Percentiles rank a stretch among this genome's conserved stretches.
Conservation (phyloP, 805 yeast species). For the Wickerhamiella kazuoi region DNA sequence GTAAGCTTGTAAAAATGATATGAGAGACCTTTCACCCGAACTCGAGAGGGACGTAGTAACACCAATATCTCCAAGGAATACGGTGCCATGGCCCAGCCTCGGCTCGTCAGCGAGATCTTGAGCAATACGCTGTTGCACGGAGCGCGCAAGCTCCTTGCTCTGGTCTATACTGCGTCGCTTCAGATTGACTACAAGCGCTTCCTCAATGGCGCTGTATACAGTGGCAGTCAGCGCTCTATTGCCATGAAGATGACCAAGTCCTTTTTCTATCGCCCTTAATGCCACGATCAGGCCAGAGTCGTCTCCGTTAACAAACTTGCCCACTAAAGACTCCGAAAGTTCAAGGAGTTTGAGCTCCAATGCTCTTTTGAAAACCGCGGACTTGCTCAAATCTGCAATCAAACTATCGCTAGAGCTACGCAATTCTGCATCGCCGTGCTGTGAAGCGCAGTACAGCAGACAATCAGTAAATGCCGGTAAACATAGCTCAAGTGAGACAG, state of each 20-base stretch:
- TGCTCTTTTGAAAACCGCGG: not conserved
- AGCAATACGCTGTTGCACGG: not conserved
- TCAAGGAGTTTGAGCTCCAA: not conserved
- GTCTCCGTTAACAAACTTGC: not conserved
- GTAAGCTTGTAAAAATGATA: conserved; percentile 2
- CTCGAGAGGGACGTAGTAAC: not conserved
- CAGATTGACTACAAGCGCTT: not conserved
- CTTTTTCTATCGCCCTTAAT: not conserved
- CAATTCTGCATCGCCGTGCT: not conserved
- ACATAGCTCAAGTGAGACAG: not conserved
- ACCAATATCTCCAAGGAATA: not conserved
- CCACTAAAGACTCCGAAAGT: not conserved
- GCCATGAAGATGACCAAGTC: not conserved
- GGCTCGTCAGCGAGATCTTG: not conserved
- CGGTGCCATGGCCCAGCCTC: not conserved
- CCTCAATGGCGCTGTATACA: not conserved
- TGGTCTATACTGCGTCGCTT: not conserved
- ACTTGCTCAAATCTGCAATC: too few species aligned
- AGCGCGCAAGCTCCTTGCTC: not conserved
- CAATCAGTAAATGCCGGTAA: conserved; percentile 2
- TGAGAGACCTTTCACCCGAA: not conserved
- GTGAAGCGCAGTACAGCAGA: conserved; percentile 6
- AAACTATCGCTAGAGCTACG: too few species aligned
- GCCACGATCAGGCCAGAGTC: not conserved
- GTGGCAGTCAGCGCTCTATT: not conserved